Conservation (phyloP, 129 eudicot species). For the Pittosporum tobira region DNA sequence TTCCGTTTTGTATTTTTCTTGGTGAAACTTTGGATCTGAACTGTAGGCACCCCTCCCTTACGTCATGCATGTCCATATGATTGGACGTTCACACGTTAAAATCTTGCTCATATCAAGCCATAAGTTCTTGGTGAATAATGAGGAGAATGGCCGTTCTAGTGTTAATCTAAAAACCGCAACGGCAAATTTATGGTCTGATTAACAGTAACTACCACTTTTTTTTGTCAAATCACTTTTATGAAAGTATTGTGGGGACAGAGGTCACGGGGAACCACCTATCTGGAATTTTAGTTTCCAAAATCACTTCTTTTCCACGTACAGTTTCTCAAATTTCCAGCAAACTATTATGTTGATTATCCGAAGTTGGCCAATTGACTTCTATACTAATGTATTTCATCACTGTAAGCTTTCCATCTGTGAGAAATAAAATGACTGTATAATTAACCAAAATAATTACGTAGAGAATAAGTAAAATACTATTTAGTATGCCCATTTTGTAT, state of each 20-base stretch:
- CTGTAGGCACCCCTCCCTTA: conserved; percentile 38
- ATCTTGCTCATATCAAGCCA: neutral
- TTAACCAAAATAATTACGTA: too few species aligned
- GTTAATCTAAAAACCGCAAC: neutral
- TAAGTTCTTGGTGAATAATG: neutral
- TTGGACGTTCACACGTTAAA: conserved; percentile 26
- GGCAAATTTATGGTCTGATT: neutral
- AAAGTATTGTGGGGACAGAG: too few species aligned
- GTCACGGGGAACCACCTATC: neutral
- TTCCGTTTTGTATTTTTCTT: neutral
- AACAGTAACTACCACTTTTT: conserved; percentile 9
- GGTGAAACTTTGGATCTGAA: conserved; percentile 14
- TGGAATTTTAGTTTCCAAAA: neutral
- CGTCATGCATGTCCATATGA: conserved; percentile 31
- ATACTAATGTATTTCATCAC: too few species aligned
- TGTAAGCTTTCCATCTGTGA: too few species aligned
- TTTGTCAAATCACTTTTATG: conserved; percentile 10
- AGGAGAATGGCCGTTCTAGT: neutral
- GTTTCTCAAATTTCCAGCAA: neutral
- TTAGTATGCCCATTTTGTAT: neutral
- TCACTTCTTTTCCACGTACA: neutral
- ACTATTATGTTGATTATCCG: neutral
- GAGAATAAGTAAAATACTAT: neutral
- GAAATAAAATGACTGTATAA: neutral
- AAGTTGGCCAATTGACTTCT: neutral